These are phyloP conservation scores for Aspergillus taichungensis DNA, from an alignment of 495 filamentous ascomycete species.

Conservation along the genomic window DNA sequence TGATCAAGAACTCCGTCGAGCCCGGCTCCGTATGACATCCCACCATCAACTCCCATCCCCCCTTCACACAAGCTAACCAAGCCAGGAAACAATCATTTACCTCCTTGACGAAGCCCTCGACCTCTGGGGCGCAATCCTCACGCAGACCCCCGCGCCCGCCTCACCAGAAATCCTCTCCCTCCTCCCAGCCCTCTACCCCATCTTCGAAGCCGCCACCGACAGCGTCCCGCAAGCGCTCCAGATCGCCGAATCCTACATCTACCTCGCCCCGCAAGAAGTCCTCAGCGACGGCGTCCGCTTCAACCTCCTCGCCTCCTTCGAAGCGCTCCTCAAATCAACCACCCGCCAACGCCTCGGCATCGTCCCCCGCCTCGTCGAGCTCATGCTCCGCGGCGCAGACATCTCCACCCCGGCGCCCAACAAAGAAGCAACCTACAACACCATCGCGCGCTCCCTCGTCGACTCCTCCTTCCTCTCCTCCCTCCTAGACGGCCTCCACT, in stretches of 20 bases:
- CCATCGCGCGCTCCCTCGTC: constrained; percentile 60
- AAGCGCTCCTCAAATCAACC: constrained; percentile 41
- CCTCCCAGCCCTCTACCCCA: constrained; percentile 55
- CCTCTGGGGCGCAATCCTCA: constrained; percentile 71
- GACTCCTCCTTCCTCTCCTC: constrained; percentile 56
- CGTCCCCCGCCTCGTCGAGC: constrained; percentile 59
- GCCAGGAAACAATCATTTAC: constrained; percentile 63
- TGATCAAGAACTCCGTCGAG: constrained; percentile 70
- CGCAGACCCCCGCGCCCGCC: constrained; percentile 58
- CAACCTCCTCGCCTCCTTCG: constrained; percentile 48
- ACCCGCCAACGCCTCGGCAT: constrained; percentile 58
- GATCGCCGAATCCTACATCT: constrained; percentile 70
- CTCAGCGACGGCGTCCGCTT: constrained; percentile 55
- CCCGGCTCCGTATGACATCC: constrained; percentile 57
- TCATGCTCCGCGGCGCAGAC: constrained; percentile 61
- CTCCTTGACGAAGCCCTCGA: constrained; percentile 88
- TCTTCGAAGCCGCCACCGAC: constrained; percentile 62
- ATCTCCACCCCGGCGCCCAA: constrained; percentile 62
- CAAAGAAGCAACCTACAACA: constrained; percentile 47
- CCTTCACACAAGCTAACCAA: constrained; percentile 5
- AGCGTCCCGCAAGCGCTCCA: constrained; percentile 59
- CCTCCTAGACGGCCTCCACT: constrained; percentile 61
- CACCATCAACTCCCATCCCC: not conserved
- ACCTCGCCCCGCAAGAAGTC: constrained; percentile 67
- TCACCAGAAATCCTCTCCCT: constrained; percentile 59